Evolutionary conservation across 768 basidiomycete species (phyloP), one percentile per base, ranked within the genome.

Genomic region (Kockovaella imperatae): DNA sequence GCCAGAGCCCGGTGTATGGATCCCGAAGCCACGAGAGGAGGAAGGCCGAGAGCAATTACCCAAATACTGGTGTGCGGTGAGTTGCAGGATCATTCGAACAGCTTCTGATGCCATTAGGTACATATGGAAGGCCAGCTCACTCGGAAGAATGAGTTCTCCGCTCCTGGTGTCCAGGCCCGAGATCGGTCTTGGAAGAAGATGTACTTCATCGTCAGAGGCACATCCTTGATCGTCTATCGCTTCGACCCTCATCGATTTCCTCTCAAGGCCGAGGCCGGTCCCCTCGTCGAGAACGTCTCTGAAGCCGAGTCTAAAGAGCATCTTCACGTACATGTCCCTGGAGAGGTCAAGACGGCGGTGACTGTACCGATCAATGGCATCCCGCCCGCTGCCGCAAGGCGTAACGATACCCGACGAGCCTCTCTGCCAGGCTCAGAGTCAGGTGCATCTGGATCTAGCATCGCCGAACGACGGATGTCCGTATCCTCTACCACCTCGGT

Each of bases 151-250:
- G 95, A 99, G 75, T 97, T 99, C 65, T 75, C 73, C 3, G 71
- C 77, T 10, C 88, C 90, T 0, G 90, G 90, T 5, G 75, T 87
- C 2, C 87, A 93, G 69, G 83, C 91, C 5, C 79, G 77, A 65
- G 91, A 97, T 67, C 76, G 95, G 38, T 87, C 88, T 64, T 99
- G 95, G 95, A 79, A 86, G 51, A 76, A 86, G 42, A 81, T 84
- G 42, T 77, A 90, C 56, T 86, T 87, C 64, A 85, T 91, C 60
- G 73, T 99, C 23, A 87, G 95, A 62, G 95, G 95, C 38, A 96
- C 95, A n/a, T 75, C 77, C 53, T 81, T 97, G 67, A 79, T 79
- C 57, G 76, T 96, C 34, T 75, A 70, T 69, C 70, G 71, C 49
- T 70, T 71, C 49, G 74, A 75, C 49, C 63, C 73, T 10, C 66